A percentile compares a stretch with the other conserved stretches of the same genome.
Evolutionary conservation across 2,329 filamentous ascomycete genomes (phyloP).

Genomic region (Botryosphaeria dothidea): DNA sequence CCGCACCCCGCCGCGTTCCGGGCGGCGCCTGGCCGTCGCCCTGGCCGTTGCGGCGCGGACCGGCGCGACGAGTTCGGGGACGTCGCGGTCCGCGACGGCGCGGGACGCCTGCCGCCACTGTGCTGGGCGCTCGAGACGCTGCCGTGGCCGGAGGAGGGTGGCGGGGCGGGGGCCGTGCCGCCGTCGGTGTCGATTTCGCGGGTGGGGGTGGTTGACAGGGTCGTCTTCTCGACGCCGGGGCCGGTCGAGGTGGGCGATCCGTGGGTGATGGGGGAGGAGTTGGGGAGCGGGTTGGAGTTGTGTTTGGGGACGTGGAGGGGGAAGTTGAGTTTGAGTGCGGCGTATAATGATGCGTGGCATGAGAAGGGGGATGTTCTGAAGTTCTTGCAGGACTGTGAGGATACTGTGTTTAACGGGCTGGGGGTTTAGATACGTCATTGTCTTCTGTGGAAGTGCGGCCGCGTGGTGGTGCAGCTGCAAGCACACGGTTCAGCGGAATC

Average conservation of each 20-base stretch:
- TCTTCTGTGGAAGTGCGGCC: too few relatives aligned
- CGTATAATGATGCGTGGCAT: conserved; percentile 49
- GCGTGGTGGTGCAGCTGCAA: too few relatives aligned
- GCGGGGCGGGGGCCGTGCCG: conserved; percentile 15
- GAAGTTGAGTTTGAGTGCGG: conserved; percentile 40
- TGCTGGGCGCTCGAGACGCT: background rate
- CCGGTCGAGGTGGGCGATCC: conserved; percentile 35
- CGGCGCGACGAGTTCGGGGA: background rate
- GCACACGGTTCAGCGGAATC: too few relatives aligned
- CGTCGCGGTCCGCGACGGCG: background rate
- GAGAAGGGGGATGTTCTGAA: conserved; percentile 21
- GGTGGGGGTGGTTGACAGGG: conserved; percentile 33
- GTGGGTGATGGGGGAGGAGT: conserved; percentile 50
- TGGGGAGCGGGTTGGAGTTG: conserved; percentile 39
- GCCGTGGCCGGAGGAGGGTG: background rate
- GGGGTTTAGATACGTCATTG: background rate
- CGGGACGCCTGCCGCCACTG: background rate
- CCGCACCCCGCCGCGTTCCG: conserved; percentile 22
- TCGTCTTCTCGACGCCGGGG: conserved; percentile 32
- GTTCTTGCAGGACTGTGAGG: conserved; percentile 20
- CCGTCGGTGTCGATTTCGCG: conserved; percentile 22
- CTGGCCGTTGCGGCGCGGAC: conserved; percentile 13
- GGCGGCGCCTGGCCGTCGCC: conserved; percentile 19
- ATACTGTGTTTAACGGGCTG: background rate
- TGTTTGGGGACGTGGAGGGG: conserved; percentile 44